Conservation (phyloP, 1,139 yeast species). For the Yarrowia galli region DNA sequence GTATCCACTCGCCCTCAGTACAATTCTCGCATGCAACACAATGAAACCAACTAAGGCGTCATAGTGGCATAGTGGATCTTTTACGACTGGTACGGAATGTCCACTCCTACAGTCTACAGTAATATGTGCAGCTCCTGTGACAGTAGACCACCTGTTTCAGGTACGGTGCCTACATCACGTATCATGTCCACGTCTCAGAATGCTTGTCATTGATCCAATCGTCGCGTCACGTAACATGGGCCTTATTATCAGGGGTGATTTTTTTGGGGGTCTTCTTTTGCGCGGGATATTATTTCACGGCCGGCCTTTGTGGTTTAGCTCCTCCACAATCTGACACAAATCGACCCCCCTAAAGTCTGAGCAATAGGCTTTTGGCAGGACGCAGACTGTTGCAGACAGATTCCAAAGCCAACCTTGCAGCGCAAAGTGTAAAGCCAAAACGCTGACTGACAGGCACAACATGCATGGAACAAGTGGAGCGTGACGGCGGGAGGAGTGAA, state of each 20-base stretch:
- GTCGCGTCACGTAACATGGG: conserved; percentile 15
- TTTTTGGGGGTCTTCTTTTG: neutral
- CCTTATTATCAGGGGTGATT: too few relatives aligned
- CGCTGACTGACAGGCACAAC: conserved; percentile 27
- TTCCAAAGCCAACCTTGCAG: conserved; percentile 3
- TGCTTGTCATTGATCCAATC: too few relatives aligned
- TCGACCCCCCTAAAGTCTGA: conserved; percentile 7
- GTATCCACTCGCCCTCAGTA: too few relatives aligned
- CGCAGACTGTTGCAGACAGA: neutral
- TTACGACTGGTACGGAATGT: too few relatives aligned
- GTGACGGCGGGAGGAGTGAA: neutral
- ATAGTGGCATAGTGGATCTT: too few relatives aligned
- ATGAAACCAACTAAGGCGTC: neutral
- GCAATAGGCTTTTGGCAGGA: neutral
- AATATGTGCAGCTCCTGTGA: neutral
- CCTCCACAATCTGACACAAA: conserved; percentile 14
- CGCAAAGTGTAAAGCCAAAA: neutral
- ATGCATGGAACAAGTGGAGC: conserved; percentile 36
- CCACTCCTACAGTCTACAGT: too few relatives aligned
- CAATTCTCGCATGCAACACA: too few relatives aligned
- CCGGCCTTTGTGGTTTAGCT: conserved; percentile 11
- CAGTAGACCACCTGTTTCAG: neutral
- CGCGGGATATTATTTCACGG: conserved; percentile 3
- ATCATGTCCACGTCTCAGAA: too few relatives aligned
- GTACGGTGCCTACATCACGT: neutral